These are phyloP conservation scores for Kluyveromyces starmeri DNA, from an alignment of 805 yeast genomes.

Conservation along the genomic window DNA sequence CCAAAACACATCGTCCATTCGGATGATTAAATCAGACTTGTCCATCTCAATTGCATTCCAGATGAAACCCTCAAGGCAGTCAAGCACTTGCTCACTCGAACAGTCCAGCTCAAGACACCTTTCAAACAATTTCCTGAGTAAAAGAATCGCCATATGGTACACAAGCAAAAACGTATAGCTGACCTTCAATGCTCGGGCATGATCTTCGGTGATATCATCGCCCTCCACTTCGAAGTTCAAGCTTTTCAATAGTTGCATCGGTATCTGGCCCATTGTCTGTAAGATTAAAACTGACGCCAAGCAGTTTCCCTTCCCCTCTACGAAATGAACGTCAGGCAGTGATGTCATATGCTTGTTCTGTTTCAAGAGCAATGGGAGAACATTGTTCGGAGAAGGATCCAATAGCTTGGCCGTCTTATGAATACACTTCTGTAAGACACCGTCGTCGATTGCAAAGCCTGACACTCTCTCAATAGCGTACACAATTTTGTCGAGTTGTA, in stretches of 20 bases:
- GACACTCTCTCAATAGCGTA: neutral
- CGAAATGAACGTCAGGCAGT: neutral
- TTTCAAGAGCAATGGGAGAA: neutral
- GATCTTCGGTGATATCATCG: neutral
- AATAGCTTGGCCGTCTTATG: neutral
- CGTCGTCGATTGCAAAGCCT: too few species aligned
- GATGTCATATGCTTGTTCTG: neutral
- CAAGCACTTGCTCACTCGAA: conserved; percentile 1
- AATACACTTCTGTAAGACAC: neutral
- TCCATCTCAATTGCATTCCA: conserved; percentile 7
- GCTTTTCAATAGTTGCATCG: conserved; percentile 3
- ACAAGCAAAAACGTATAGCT: conserved; percentile 6
- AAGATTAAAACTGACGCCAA: neutral
- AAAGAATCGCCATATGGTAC: conserved; percentile 7
- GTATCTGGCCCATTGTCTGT: neutral
- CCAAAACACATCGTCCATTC: conserved; percentile 6
- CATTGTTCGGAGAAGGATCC: neutral
- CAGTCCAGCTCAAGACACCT: conserved; percentile 1
- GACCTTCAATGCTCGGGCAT: conserved; percentile 4
- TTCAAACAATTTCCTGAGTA: conserved; percentile 7
- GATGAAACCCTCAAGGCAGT: conserved; percentile 9
- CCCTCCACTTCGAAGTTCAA: conserved; percentile 3
- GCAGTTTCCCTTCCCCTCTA: conserved; percentile 3
- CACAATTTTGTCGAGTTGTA: neutral
- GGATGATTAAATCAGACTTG: conserved; percentile 7